Base-by-base conservation (phyloP, 805 yeast genomes). In the Spathaspora girioi region DNA sequence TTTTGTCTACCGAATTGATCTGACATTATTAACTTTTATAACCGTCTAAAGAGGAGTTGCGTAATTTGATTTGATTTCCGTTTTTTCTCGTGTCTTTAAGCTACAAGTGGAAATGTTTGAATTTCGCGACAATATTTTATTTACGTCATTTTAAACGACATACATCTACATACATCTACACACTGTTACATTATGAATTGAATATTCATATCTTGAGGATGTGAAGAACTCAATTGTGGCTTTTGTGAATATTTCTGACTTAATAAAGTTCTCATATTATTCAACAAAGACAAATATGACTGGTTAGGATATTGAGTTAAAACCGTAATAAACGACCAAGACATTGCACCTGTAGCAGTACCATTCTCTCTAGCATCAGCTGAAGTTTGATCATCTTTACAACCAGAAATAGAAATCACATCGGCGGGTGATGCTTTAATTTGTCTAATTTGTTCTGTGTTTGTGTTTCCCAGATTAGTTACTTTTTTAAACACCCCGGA, bases 1-100 rank as follows among this genome's bases (percentile, higher is more conserved):
- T 66, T 67, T 50, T 73, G 78, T 59, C 79, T 67, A 27, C 68
- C 76, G 54, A 74, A 70, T 46, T 67, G 65, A 46, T 72, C 77
- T 18, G 65, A 35, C 70, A 66, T 66, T 23, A 4, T 32, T n/a
- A n/a, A 38, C 40, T 14, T 23, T 6, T 43, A 12, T 26, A n/a
- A 20, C 11, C 17, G 40, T 35, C 40, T 4, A 35, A 3, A 35
- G 17, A 18, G 4, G 40, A 11, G 40, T 35, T 12, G 14, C 40
- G 15, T 35, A 11, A n/a, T 35, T 31, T 31, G 12, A n/a, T 14
- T 35, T 35, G 2, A 8, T 14, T 14, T 11, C 14, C 3, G 40
- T 3, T 35, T 35, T 35, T 14, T 14, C n/a, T 6, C 11, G 18
- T 35, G 40, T 35, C 40, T 10, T 10, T 29, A 29, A n/a, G n/a